phyloP scores from a whole-genome alignment of 2,329 filamentous ascomycete species.

The Dothistroma pini region DNA sequence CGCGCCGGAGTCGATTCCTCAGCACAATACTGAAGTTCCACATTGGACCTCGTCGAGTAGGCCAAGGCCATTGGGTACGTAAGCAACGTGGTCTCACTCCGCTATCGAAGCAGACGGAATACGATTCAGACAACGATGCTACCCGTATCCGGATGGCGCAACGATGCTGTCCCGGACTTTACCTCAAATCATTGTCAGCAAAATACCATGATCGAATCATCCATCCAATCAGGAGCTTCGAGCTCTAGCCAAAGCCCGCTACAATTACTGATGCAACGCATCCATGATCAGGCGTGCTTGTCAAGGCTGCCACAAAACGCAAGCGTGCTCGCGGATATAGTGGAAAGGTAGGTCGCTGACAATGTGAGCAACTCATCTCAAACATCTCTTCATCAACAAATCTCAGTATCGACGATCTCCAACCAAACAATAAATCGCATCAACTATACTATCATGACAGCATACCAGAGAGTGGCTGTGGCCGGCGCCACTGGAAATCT shows the following conservation, averaged over 20 bases:
- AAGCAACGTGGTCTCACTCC: neutral
- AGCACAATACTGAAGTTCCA: neutral
- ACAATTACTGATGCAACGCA: neutral
- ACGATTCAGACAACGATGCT: neutral
- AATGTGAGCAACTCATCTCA: neutral
- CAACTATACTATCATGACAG: constrained; percentile 9
- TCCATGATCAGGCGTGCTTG: neutral
- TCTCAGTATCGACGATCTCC: neutral
- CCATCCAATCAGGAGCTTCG: neutral
- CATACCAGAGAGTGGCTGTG: constrained; percentile 31
- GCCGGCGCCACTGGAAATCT: constrained; percentile 40
- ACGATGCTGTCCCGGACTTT: neutral
- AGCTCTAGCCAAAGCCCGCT: neutral
- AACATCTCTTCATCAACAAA: neutral
- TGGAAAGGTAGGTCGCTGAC: neutral
- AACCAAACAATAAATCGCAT: neutral
- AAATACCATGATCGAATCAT: neutral
- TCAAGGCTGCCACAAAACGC: neutral
- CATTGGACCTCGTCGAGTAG: neutral
- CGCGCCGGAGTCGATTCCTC: neutral
- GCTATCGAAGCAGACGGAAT: neutral
- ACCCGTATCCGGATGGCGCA: neutral
- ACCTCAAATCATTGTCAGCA: neutral
- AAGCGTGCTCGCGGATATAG: neutral
- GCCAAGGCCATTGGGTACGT: neutral